phyloP scores from a whole-genome alignment of 208 protist species.

The Crithidia expoeki region DNA sequence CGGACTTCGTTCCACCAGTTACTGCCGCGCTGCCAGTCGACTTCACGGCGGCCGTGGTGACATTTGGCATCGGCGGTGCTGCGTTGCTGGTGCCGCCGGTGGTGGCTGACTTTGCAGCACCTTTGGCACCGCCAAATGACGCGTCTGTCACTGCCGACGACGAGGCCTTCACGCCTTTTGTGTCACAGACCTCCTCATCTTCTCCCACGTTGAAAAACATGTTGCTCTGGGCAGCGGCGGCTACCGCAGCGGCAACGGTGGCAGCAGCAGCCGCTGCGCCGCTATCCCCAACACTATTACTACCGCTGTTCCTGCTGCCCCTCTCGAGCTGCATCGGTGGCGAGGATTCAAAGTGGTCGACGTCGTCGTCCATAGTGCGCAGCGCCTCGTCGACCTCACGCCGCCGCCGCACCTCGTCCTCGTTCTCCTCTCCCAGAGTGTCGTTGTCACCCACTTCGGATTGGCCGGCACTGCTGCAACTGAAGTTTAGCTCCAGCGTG shows the following conservation, averaged over 20 bases:
- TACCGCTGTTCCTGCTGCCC: neutral
- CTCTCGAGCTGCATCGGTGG: neutral
- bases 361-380: constrained; percentile 28
- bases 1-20: constrained; percentile 24
- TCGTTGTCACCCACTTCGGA: constrained; percentile 34
- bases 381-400: constrained; percentile 19
- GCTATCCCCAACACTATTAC: neutral
- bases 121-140: neutral
- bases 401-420: constrained; percentile 24
- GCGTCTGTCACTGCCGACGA: no score
- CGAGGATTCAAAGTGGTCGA: neutral
- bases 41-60: constrained; percentile 27
- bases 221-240: constrained; percentile 11
- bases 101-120: neutral
- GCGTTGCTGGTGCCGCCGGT: neutral
- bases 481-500: constrained; percentile 26
- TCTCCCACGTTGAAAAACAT: constrained; percentile 21
- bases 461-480: constrained; percentile 33
- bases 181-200: constrained; percentile 3
- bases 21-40: constrained; percentile 24
- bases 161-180: neutral
- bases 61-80: constrained; percentile 17
- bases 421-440: constrained; percentile 19
- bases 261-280: neutral
- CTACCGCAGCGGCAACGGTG: constrained; percentile 5